These are phyloP conservation scores for Cercospora zeae-maydis DNA, from an alignment of 2,329 filamentous ascomycete species.

Conservation along the genomic window DNA sequence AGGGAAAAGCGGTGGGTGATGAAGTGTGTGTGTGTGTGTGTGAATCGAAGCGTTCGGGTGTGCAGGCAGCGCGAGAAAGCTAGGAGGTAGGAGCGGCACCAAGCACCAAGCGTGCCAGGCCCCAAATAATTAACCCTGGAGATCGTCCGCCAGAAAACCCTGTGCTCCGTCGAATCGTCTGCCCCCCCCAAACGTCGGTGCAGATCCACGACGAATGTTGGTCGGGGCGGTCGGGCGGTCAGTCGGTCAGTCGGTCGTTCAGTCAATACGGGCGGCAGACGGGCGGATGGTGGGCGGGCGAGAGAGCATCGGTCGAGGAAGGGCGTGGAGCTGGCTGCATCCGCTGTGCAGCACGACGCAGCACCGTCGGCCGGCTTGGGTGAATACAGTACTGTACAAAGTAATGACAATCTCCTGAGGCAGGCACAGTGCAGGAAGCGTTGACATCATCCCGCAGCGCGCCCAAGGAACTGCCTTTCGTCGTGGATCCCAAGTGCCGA, in stretches of 20 bases:
- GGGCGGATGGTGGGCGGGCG: not conserved
- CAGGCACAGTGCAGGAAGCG: not conserved
- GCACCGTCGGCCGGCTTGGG: no score
- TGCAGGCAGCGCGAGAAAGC: not conserved
- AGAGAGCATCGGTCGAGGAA: not conserved
- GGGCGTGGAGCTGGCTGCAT: not conserved
- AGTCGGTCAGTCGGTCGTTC: not conserved
- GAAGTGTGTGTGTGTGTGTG: not conserved
- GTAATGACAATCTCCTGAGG: conserved; percentile 1
- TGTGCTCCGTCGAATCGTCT: conserved; percentile 3
- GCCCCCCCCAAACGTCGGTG: not conserved
- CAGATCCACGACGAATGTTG: not conserved
- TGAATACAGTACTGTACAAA: no score
- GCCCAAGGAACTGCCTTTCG: not conserved
- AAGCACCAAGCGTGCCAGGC: not conserved
- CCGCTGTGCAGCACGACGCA: not conserved
- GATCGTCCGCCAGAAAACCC: not conserved
- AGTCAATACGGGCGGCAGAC: not conserved
- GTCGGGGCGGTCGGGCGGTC: no score
- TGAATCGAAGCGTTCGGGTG: not conserved
- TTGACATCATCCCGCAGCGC: conserved; percentile 1
- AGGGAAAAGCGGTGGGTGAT: conserved; percentile 5
- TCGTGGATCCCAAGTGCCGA: not conserved
- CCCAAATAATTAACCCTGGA: not conserved
- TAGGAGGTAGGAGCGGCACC: not conserved